phyloP scores from a whole-genome alignment of 257 asterid genomes.

The Solanum tarapatanum region DNA sequence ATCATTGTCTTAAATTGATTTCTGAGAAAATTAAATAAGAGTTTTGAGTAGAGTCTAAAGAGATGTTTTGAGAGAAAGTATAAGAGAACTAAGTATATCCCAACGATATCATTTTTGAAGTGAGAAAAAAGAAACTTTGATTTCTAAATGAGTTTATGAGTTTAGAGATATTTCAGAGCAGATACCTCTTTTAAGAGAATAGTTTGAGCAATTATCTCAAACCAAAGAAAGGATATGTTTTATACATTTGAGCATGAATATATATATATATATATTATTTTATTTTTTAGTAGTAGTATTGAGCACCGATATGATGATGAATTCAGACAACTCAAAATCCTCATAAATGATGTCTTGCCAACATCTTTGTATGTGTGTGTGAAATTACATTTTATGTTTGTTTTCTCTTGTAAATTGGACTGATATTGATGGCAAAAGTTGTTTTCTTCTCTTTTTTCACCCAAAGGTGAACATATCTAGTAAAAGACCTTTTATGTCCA shows the following conservation, averaged over 20 bases:
- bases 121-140: neutral
- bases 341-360: no score
- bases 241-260: no score
- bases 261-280: no score
- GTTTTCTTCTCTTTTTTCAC: neutral
- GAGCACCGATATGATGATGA: neutral
- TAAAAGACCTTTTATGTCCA: slow-evolving; percentile 6
- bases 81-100: neutral
- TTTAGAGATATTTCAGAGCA: no score
- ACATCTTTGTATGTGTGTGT: neutral
- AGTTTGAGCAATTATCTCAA: no score
- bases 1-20: no score
- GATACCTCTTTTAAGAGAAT: no score
- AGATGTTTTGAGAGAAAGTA: neutral
- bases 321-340: neutral
- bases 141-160: neutral
- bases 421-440: slow-evolving; percentile 4
- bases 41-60: neutral
- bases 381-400: neutral
- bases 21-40: no score
- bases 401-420: neutral
- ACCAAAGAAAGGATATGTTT: neutral
- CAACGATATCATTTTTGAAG: neutral
- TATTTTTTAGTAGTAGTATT: no score
- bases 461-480: slow-evolving; percentile 10